A percentile compares a stretch with the other conserved stretches of the same genome.
Conservation (phyloP, 2,329 filamentous ascomycete species). For the Nothopassalora personata region DNA sequence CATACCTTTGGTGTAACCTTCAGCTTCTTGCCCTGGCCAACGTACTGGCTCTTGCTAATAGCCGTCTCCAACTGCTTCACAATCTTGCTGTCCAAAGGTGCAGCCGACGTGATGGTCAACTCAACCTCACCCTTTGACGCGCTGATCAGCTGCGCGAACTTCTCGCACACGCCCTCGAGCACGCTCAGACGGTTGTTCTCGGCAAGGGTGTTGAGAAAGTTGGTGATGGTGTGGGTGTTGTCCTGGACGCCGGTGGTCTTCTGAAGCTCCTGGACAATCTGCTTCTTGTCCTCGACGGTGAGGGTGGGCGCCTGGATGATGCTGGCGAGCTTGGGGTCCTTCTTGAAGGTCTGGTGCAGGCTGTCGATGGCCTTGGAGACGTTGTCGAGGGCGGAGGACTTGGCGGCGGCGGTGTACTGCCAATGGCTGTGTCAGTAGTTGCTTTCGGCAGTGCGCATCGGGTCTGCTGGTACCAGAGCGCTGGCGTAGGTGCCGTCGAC, state of each 20-base stretch:
- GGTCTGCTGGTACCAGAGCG: conserved; percentile 71
- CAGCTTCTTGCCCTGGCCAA: conserved; percentile 90
- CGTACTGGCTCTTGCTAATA: conserved; percentile 82
- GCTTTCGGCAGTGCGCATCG: background rate
- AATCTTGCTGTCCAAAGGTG: conserved; percentile 82
- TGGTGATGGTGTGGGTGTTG: conserved; percentile 79
- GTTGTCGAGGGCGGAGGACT: conserved; percentile 77
- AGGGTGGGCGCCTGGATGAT: conserved; percentile 82
- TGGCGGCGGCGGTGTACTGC: conserved; percentile 93
- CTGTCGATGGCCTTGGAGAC: conserved; percentile 72
- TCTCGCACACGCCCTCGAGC: conserved; percentile 74
- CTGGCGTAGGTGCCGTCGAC: conserved; percentile 97
- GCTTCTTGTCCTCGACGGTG: conserved; percentile 69
- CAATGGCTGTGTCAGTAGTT: conserved; percentile 8
- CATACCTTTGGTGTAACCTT: conserved; percentile 82
- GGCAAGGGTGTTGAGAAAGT: conserved; percentile 84
- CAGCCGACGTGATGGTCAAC: conserved; percentile 82
- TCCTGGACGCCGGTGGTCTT: conserved; percentile 68
- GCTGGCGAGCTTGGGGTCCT: conserved; percentile 71
- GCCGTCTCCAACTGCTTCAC: conserved; percentile 80
- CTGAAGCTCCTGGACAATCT: conserved; percentile 80
- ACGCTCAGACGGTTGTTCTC: conserved; percentile 93
- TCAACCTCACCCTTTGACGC: conserved; percentile 90
- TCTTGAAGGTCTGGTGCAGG: conserved; percentile 68
- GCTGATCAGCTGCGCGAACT: conserved; percentile 83